Base-by-base conservation (phyloP, 352 stramenopile species). In the Globisporangium parvum region DNA sequence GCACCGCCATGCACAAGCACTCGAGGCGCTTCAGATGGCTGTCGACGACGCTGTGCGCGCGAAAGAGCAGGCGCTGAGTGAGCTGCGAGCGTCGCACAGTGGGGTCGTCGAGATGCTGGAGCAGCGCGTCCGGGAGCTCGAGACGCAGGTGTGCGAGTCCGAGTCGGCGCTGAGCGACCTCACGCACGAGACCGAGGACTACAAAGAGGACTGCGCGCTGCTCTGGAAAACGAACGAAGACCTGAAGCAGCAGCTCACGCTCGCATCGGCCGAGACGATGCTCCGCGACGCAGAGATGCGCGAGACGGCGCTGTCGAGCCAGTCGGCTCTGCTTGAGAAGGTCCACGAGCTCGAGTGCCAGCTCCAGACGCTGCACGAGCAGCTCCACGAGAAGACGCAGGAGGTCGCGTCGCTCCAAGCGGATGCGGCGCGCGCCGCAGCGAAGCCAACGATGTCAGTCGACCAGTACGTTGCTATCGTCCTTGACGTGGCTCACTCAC, bases 151-250 rank as follows among this genome's bases (percentile, higher is more conserved):
- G 4, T 37, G 63, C 11, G 60, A 68, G 11, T 65, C 65, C 14
- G 68, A 77, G 17, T 33, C 28, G 1, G 51, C 52, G 33, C 63
- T 71, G 20, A 49, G 55, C 15, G 57, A 69, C 24, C 70, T 73
- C 58, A 75, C 61, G 17, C 75, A 84, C 46, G 73, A 83, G 24
- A 63, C 86, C 41, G 78, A 85, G 21, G 78, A 89, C 53, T 93
- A 87, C 62, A 91, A 88, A 51, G 73, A 90, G 50, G 81, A 92
- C 54, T 92, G 81, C 21, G 75, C 84, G 40, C 72, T 88, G 60
- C 57, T 92, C 37, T 92, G 81, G 81, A 80, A 88, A 40, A 59
- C 73, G 37, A 92, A 90, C 45, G 81, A 92, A 55, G 81, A 89
- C 15, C 55, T 92, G 14, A 90, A 90, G 64, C 77, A 88, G 59